These are phyloP conservation scores for Cystobasidium tubakii DNA, from an alignment of 768 basidiomycete genomes.

Conservation along the genomic window DNA sequence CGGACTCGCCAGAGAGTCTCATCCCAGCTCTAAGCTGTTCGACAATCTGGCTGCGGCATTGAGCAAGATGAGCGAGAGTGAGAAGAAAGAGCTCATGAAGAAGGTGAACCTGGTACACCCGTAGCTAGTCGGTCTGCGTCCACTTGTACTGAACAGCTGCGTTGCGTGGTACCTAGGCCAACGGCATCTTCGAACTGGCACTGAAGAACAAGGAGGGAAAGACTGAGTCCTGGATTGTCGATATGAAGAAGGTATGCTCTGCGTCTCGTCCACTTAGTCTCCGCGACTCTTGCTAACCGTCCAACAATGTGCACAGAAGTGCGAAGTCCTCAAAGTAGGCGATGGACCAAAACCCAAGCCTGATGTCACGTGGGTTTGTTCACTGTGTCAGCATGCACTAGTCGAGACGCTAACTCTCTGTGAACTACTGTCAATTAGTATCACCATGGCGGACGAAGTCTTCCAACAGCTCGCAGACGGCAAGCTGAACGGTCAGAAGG, in stretches of 20 bases:
- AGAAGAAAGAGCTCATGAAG: constrained; percentile 29
- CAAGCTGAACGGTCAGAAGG: constrained; percentile 31
- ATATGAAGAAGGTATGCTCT: constrained; percentile 27
- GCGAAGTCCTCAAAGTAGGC: constrained; percentile 20
- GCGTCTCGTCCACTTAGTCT: no score
- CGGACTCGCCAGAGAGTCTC: constrained; percentile 8
- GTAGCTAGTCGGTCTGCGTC: no score
- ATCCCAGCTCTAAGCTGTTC: constrained; percentile 27
- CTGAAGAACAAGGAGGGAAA: constrained; percentile 7
- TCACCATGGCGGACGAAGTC: constrained; percentile 23
- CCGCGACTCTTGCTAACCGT: background rate
- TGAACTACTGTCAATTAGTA: constrained; percentile 7
- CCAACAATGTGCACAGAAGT: background rate
- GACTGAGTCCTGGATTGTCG: constrained; percentile 17
- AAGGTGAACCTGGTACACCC: constrained; percentile 3
- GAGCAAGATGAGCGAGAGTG: constrained; percentile 26
- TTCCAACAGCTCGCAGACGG: constrained; percentile 23
- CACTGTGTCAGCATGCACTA: no score
- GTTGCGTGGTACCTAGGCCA: background rate
- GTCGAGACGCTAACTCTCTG: no score
- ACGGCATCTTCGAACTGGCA: constrained; percentile 17
- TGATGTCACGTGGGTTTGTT: constrained; percentile 23
- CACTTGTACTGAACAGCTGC: no score
- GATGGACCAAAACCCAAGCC: constrained; percentile 16
- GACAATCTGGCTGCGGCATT: background rate